Evolutionary conservation across 148 eudicot genomes (phyloP).

Genomic region (Simmondsia chinensis): DNA sequence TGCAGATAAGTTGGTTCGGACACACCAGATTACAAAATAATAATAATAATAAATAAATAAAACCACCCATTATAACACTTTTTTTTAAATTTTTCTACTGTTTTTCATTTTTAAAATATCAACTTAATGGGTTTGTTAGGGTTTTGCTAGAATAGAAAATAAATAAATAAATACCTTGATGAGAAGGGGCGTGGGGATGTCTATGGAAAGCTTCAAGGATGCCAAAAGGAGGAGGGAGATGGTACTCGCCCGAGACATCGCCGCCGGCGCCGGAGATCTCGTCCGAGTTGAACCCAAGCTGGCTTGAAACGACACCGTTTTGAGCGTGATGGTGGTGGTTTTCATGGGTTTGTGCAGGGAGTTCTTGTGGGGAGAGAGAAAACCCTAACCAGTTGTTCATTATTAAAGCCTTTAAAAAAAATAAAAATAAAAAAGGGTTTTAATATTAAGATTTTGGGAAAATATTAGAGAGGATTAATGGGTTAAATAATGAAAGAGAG

Average conservation of each 20-base stretch:
- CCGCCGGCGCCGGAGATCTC: constrained; percentile 20
- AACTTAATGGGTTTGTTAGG: not conserved
- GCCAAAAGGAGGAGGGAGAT: constrained; percentile 47
- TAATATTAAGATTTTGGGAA: not conserved
- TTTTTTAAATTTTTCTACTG: not conserved
- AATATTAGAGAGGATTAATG: not conserved
- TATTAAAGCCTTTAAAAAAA: not conserved
- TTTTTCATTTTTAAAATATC: not conserved
- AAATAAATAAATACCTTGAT: constrained; percentile 39
- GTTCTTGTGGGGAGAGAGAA: constrained; percentile 67
- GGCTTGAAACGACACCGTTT: constrained; percentile 12
- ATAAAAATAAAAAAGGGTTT: not conserved
- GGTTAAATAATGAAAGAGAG: constrained; percentile 11
- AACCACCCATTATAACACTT: not conserved
- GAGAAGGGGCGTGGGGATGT: constrained; percentile 32
- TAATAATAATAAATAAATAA: no score
- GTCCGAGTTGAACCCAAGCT: constrained; percentile 26
- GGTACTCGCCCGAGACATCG: constrained; percentile 36
- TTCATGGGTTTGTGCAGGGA: constrained; percentile 10
- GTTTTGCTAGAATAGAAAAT: not conserved
- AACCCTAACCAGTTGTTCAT: constrained; percentile 68
- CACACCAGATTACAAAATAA: no score
- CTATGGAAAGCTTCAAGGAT: constrained; percentile 62
- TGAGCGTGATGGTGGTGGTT: constrained; percentile 19
- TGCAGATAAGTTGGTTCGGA: no score